phyloP scores from a whole-genome alignment of 2,329 filamentous ascomycete species.

The Trichoderma polysporum region DNA sequence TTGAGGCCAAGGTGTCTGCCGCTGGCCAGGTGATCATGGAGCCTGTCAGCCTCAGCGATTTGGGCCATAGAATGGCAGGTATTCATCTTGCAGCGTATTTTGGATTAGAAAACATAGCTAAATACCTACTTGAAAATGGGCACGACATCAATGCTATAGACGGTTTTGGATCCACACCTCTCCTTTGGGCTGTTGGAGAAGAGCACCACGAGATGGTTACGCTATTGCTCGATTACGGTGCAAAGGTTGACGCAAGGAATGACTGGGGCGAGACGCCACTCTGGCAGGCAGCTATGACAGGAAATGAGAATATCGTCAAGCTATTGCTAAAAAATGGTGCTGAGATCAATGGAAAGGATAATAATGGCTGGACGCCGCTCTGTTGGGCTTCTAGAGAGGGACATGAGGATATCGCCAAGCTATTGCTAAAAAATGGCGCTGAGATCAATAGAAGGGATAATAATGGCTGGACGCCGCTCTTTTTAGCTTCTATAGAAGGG shows the following conservation, averaged over 20 bases:
- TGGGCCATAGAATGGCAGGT: not conserved
- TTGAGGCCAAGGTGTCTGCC: not conserved
- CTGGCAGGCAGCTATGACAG: not conserved
- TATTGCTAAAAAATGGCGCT: not conserved
- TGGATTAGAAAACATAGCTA: not conserved
- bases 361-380: not conserved
- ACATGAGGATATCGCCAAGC: not conserved
- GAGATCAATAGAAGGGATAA: not conserved
- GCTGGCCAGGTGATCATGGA: not conserved
- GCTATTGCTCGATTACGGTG: not conserved
- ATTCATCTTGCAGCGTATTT: not conserved
- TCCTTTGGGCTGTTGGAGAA: not conserved
- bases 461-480: not conserved
- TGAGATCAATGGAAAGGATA: not conserved
- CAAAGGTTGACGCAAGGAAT: not conserved
- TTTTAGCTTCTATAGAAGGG: accelerated
- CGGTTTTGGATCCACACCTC: not conserved
- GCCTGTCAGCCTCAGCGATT: not conserved
- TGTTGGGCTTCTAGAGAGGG: not conserved
- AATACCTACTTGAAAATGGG: not conserved
- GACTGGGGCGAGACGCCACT: not conserved
- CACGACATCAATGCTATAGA: not conserved
- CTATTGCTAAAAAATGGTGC: not conserved
- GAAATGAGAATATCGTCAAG: not conserved
- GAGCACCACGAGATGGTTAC: not conserved